phyloP scores from a whole-genome alignment of 768 basidiomycete genomes.

The Mycena venus region DNA sequence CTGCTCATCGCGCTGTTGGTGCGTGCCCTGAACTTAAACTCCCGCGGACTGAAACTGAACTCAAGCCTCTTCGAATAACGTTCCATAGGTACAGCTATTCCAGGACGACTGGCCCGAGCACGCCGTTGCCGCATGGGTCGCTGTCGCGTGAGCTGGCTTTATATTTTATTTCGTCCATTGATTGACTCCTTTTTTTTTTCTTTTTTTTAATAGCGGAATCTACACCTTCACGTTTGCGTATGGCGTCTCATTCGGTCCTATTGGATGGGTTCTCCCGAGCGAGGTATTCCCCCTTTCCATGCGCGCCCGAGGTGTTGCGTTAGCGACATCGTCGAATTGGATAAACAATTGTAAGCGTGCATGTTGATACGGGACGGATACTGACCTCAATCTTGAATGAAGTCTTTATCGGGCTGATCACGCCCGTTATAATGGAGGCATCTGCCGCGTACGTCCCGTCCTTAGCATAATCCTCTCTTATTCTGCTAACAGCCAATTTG shows the following conservation, averaged over 20 bases:
- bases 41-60: neutral
- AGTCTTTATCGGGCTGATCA: slow-evolving; percentile 85
- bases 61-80: neutral
- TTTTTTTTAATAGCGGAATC: slow-evolving; percentile 58
- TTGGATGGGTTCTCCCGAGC: slow-evolving; percentile 87
- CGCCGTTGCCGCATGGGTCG: slow-evolving; percentile 71
- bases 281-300: slow-evolving; percentile 87
- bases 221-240: slow-evolving; percentile 85
- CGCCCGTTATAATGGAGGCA: slow-evolving; percentile 72
- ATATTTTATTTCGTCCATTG: neutral
- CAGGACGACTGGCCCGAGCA: slow-evolving; percentile 72
- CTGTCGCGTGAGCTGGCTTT: slow-evolving; percentile 67
- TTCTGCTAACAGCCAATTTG: neutral
- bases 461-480: slow-evolving; percentile 1
- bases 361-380: neutral
- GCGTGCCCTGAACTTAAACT: slow-evolving; percentile 17
- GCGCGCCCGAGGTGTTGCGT: slow-evolving; percentile 84
- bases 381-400: slow-evolving; percentile 39
- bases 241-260: slow-evolving; percentile 82
- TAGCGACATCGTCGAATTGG: slow-evolving; percentile 92
- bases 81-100: slow-evolving; percentile 64
- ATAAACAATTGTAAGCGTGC: slow-evolving; percentile 74
- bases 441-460: slow-evolving; percentile 73
- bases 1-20: slow-evolving; percentile 76
- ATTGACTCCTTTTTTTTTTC: neutral